A percentile compares a stretch with the other conserved stretches of the same genome.
phyloP scores from a whole-genome alignment of 331 rosid species.

The Malus hybrid region DNA sequence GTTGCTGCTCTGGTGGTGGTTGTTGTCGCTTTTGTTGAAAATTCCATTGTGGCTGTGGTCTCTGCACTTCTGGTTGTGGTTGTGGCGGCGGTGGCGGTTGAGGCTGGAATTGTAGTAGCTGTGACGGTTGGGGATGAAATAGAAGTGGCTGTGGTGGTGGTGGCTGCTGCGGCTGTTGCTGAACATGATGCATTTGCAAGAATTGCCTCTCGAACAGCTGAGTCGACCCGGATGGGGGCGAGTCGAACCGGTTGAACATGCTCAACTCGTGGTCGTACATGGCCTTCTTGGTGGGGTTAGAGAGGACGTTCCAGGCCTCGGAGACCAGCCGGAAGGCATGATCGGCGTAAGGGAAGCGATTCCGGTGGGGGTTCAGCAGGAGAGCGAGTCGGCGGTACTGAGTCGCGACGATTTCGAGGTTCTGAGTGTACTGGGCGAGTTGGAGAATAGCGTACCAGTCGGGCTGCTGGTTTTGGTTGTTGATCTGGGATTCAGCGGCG shows the following conservation, averaged over 20 bases:
- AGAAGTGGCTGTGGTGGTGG: constrained; percentile 1
- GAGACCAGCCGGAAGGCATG: constrained; percentile 65
- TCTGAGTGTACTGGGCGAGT: constrained; percentile 48
- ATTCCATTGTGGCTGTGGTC: neutral
- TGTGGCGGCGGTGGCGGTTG: neutral
- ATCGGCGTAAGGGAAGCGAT: constrained; percentile 48
- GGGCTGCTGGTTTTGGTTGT: constrained; percentile 18
- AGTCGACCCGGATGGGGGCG: constrained; percentile 6
- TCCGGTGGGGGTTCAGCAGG: constrained; percentile 61
- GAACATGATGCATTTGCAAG: constrained; percentile 16
- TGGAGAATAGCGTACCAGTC: constrained; percentile 69
- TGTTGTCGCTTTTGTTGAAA: neutral
- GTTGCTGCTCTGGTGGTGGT: neutral
- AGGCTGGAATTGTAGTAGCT: neutral
- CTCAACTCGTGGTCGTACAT: constrained; percentile 52
- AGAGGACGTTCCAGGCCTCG: constrained; percentile 79
- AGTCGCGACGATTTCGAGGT: constrained; percentile 50
- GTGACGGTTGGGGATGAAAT: neutral
- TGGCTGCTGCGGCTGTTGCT: neutral
- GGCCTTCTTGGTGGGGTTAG: constrained; percentile 49
- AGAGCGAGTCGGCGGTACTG: constrained; percentile 68
- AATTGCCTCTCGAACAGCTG: constrained; percentile 18
- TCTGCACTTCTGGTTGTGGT: neutral
- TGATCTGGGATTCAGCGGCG: constrained; percentile 57
- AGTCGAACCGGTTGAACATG: constrained; percentile 17